A percentile compares a stretch with the other conserved stretches of the same genome.
phyloP scores from a whole-genome alignment of 441 rosid species.

The Bruguiera hainesii region DNA sequence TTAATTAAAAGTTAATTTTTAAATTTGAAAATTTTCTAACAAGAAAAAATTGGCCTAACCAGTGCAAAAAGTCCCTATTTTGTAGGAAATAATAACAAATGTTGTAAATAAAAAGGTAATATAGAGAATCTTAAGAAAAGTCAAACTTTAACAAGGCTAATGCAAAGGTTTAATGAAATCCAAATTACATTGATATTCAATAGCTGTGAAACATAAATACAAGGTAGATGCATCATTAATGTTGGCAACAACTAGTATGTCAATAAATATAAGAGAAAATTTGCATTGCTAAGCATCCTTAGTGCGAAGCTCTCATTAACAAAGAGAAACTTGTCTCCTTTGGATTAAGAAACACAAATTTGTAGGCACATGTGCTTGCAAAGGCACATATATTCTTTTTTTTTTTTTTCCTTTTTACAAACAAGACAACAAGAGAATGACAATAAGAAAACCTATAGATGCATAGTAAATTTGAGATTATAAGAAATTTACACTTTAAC shows the following conservation, averaged over 20 bases:
- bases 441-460: too few species aligned
- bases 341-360: not conserved
- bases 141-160: not conserved
- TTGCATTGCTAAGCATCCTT: slow-evolving; percentile 80
- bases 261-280: slow-evolving; percentile 71
- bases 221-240: slow-evolving; percentile 83
- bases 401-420: too few species aligned
- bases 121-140: not conserved
- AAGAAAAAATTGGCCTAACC: not conserved
- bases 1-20: too few species aligned
- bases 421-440: too few species aligned
- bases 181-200: slow-evolving; percentile 5
- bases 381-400: too few species aligned
- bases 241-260: slow-evolving; percentile 66
- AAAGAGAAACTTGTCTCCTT: slow-evolving; percentile 59
- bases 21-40: too few species aligned
- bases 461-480: too few species aligned
- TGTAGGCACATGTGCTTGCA: too few species aligned
- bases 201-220: slow-evolving; percentile 36
- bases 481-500: too few species aligned
- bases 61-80: not conserved
- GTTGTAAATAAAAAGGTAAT: not conserved
- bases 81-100: not conserved
- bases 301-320: slow-evolving; percentile 65
- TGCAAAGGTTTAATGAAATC: slow-evolving; percentile 1